Base-by-base conservation (phyloP, 1,284 basidiomycete species). In the Ustilago loliicola region DNA sequence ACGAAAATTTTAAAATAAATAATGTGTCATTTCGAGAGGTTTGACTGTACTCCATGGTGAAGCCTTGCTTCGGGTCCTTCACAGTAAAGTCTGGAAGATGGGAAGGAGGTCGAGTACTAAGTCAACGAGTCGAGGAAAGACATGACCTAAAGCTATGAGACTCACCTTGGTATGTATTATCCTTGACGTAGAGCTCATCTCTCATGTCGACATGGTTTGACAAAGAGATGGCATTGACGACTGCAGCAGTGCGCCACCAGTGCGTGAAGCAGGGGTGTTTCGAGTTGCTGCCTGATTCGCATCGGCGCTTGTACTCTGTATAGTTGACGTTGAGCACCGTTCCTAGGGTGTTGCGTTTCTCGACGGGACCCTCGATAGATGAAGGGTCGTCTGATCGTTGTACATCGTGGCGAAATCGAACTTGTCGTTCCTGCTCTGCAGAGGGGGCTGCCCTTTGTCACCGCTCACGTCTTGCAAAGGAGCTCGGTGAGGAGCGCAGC, bases 11-110 rank as follows among this genome's bases (percentile, higher is more conserved):
- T n/a, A n/a, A n/a, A n/a, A n/a, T n/a, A n/a, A n/a, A n/a, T n/a
- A n/a, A n/a, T n/a, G n/a, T n/a, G n/a, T n/a, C n/a, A n/a, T n/a
- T n/a, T n/a, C n/a, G n/a, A n/a, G n/a, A n/a, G n/a, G n/a, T n/a
- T n/a, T n/a, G n/a, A n/a, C 27, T 23, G 34, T 56, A 65, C 9
- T 45, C 54, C 47, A 65, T 34, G 11, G 23, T 45, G 48, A 65
- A 57, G 6, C 54, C 21, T 7, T 53, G 25, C 6, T 3, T 34
- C 0, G 54, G 47, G 5, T 64, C 19, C 1, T 25, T 25, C 36
- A 64, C 23, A 10, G 62, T 59, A 5, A 65, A 65, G 9, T 65
- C 63, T 59, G 29, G 11, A 32, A 32, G 4, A 2, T 11, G 15
- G 1, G 23, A 17, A 17, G 13, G 3, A 27, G 47, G 7, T 42